Conservation (phyloP, 352 stramenopile species). For the Phytophthora cactorum region DNA sequence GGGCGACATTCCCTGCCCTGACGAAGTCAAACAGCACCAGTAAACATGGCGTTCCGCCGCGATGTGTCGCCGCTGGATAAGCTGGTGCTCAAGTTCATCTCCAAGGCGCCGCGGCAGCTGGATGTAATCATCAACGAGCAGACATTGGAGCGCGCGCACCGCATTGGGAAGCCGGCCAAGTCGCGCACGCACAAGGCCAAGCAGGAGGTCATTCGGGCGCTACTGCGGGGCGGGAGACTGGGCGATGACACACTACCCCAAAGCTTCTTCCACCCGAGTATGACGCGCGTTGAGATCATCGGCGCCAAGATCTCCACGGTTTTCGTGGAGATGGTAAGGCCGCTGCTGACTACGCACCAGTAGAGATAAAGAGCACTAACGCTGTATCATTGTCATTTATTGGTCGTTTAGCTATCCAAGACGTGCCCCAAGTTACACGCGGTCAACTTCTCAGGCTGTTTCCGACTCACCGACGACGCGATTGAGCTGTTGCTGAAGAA, state of each 20-base stretch:
- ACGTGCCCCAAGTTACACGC: conserved; percentile 87
- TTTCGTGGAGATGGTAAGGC: conserved; percentile 70
- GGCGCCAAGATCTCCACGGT: conserved; percentile 84
- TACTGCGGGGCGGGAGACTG: conserved; percentile 76
- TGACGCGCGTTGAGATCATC: conserved; percentile 87
- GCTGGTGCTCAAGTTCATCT: conserved; percentile 90
- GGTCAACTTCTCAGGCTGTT: conserved; percentile 89
- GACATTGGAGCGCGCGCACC: conserved; percentile 70
- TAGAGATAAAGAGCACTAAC: background rate
- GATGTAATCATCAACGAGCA: conserved; percentile 74
- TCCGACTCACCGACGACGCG: conserved; percentile 87
- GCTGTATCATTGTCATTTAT: conserved; percentile 9
- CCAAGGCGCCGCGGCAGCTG: conserved; percentile 77
- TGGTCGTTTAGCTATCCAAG: conserved; percentile 54
- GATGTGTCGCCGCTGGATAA: conserved; percentile 83
- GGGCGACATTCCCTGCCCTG: background rate
- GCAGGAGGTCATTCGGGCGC: conserved; percentile 84
- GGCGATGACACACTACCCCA: conserved; percentile 84
- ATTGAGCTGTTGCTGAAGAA: conserved; percentile 83
- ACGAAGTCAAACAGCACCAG: background rate
- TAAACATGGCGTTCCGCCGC: conserved; percentile 86
- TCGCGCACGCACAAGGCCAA: conserved; percentile 87
- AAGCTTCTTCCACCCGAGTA: conserved; percentile 86
- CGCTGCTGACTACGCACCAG: background rate
- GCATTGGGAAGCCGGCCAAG: conserved; percentile 77